Evolutionary conservation across 192 early-diverging fungal species (phyloP), one percentile per base, ranked within the genome.

Genomic region (Coemansia sp.): DNA sequence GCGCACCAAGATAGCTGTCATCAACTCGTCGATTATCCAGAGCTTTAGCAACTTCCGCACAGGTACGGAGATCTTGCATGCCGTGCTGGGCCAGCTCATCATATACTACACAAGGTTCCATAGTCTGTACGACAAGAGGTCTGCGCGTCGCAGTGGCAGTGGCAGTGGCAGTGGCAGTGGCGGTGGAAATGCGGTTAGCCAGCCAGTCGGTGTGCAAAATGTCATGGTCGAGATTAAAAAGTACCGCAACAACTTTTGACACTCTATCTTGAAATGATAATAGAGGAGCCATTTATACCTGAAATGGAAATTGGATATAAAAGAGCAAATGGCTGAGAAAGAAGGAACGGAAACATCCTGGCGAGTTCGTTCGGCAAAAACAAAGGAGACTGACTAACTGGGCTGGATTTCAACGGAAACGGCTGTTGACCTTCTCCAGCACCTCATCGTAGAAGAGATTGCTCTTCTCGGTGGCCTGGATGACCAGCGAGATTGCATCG

Each of bases 201-300:
- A 75, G 58, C 96, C 97, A 9, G 90, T 97, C 0, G 93, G 92
- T 41, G 76, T 96, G 44, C 95, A 99, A 67, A 93, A 88, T 18
- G 92, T 99, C 15, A 92, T 98, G 92, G 92, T 95, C 0, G 97
- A 98, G 71, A 91, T 98, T 68, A 99, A 98, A 80, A 96, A 95
- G 79, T 98, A 92, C 59, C 73, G 75, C 26, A 75, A 71, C 43
- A 80, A 81, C 63, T 85, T 85, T 77, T 77, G 71, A 34, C 36
- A 45, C 23, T 2, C 8, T 16, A 14, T 7, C 44, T 46, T 46
- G 11, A 18, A 46, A 14, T 46, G 11, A 46, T 5, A 46, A 46
- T 14, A 18, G 45, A 64, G 41, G 15, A 52, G 64, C 56, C 35
- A 44, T 43, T 46, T 62, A 49, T 38, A 62, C 30, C 71, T 52